Percentiles rank a stretch among this genome's conserved stretches.
These are phyloP conservation scores for Trametes coccinea DNA, from an alignment of 768 basidiomycete species.

Conservation along the genomic window DNA sequence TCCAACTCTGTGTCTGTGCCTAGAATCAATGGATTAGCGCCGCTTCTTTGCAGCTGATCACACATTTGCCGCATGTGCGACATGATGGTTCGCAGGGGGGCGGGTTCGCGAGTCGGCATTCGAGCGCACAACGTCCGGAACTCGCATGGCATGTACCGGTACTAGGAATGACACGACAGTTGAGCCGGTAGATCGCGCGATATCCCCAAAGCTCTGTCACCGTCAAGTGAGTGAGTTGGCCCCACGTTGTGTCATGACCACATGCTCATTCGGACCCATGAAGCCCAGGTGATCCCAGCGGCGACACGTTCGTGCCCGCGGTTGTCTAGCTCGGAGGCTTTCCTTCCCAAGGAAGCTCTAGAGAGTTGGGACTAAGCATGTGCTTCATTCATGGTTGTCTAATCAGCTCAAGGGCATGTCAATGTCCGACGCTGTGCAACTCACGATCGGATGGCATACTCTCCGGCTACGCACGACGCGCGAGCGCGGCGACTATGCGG, in stretches of 20 bases:
- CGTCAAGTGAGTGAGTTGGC: no score
- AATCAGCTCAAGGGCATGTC: not conserved
- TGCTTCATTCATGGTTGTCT: not conserved
- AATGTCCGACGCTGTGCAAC: not conserved
- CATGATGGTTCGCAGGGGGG: no score
- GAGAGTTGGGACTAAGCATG: not conserved
- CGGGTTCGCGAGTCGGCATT: no score
- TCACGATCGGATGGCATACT: not conserved
- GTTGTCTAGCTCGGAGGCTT: not conserved
- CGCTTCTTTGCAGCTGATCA: no score
- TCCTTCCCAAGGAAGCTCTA: not conserved
- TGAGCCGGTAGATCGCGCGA: no score
- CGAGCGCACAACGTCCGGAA: no score
- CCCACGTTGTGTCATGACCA: not conserved
- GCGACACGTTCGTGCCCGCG: constrained; percentile 1
- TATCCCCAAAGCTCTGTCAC: no score
- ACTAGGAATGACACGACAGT: no score
- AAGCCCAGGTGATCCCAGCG: constrained; percentile 9
- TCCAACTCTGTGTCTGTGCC: no score
- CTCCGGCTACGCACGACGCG: not conserved
- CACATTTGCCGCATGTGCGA: no score
- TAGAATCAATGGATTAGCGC: no score
- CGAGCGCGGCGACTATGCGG: not conserved
- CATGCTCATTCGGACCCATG: not conserved
- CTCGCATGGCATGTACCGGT: no score